Base-by-base conservation (phyloP, 192 early-diverging fungal species). In the Coemansia sp. region DNA sequence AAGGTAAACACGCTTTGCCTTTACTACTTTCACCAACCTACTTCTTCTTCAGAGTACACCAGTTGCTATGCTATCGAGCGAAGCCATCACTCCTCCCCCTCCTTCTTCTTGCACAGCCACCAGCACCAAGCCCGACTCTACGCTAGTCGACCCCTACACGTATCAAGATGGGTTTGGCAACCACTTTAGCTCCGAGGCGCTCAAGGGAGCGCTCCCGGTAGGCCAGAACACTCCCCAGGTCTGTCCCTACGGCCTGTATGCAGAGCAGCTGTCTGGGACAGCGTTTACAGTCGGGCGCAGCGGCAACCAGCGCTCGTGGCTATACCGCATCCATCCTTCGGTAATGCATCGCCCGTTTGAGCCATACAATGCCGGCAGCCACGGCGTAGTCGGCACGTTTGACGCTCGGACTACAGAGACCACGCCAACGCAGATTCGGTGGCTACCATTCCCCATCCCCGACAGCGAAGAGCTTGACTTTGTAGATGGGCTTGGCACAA, bases 301-400 rank as follows among this genome's bases (percentile, higher is more conserved):
- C 45, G 84, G 92, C 63, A 96, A 97, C 85, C 89, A 91, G 71
- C 83, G 90, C 66, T 89, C 86, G 80, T 99, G 97, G 97, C 76
- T 99, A 35, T 99, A 99, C 77, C 93, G 97, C 67, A 94, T 99
- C 73, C 92, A 88, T 27, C 95, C 97, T 15, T 94, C 95, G 0
- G 94, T 93, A 24, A 84, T 86, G 61, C 97, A 98, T 59, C 71
- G 67, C 3, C 94, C 94, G 1, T 96, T 90, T 70, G 67, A 73
- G 60, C 65, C 62, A 20, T 71, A 73, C 64, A 61, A 45, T 31
- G 14, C 42, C 3, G 60, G 46, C 29, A 38, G 40, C 38, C 71
- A 70, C 40, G 65, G 82, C 39, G 64, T 94, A 6, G 80, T 90
- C 22, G 83, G 87, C 64, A 82, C 87, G 51, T 95, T 92, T 69